These are phyloP conservation scores for Leishmania martiniquensis DNA, from an alignment of 208 protist species.

Conservation along the genomic window DNA sequence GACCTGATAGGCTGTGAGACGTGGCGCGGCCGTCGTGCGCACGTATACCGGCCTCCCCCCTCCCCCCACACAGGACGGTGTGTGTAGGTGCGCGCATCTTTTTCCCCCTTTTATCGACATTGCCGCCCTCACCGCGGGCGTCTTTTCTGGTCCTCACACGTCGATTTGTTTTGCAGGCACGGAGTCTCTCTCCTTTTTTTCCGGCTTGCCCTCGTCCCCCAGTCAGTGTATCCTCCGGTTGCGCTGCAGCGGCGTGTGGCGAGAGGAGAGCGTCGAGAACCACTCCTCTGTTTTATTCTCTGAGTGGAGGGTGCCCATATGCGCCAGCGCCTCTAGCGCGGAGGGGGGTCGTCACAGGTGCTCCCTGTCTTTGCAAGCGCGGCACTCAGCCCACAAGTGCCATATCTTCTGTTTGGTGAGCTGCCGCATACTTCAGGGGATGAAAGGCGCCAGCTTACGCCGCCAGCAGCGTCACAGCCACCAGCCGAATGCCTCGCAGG, in stretches of 20 bases:
- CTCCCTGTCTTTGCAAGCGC: not conserved
- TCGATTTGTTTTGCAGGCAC: not conserved
- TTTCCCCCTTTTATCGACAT: too few species aligned
- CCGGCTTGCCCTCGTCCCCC: not conserved
- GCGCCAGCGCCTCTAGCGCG: not conserved
- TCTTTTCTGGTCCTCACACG: not conserved
- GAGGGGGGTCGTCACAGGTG: not conserved
- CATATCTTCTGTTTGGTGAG: not conserved
- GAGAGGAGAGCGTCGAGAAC: not conserved
- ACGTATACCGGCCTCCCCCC: too few species aligned
- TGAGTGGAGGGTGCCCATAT: not conserved
- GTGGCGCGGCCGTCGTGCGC: too few species aligned
- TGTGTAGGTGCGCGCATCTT: not conserved
- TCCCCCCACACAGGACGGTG: not conserved
- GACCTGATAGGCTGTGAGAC: not conserved
- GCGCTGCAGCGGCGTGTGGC: not conserved
- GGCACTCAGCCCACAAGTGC: too few species aligned
- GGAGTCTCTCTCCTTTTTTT: not conserved
- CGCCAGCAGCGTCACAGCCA: slow-evolving; percentile 45
- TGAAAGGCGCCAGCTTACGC: slow-evolving; percentile 45
- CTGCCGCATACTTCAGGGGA: not conserved
- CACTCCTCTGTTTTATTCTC: not conserved
- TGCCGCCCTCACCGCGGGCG: too few species aligned
- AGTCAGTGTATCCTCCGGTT: not conserved
- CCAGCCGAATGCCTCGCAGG: slow-evolving; percentile 26